Evolutionary conservation across 2,329 filamentous ascomycete species (phyloP).

Genomic region (Rhynchosporium agropyri): DNA sequence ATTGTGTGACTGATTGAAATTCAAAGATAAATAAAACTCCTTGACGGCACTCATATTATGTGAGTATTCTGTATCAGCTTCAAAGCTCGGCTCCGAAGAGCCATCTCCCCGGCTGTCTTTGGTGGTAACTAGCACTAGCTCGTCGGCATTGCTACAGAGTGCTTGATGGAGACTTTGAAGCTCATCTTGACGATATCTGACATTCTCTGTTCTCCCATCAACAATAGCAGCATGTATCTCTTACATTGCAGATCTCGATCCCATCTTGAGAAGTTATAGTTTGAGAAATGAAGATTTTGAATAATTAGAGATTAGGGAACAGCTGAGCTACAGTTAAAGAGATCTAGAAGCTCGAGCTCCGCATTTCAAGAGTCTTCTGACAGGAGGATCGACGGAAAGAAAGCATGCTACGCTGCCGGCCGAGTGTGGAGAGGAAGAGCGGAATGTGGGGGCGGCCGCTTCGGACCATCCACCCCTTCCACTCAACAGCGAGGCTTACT

Average conservation of each 20-base stretch:
- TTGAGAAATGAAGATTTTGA: background rate
- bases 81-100: conserved; percentile 26
- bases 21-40: conserved; percentile 46
- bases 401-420: background rate
- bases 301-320: background rate
- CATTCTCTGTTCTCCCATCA: conserved; percentile 49
- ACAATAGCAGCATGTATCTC: conserved; percentile 44
- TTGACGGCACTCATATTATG: conserved; percentile 46
- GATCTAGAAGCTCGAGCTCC: conserved; percentile 1
- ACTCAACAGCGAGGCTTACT: background rate
- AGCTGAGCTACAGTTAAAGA: background rate
- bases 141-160: conserved; percentile 43
- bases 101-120: conserved; percentile 44
- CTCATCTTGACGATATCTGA: conserved; percentile 51
- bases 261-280: conserved; percentile 2
- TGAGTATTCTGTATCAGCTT: conserved; percentile 48
- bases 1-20: conserved; percentile 45
- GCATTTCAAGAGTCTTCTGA: conserved; percentile 1
- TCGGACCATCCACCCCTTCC: background rate
- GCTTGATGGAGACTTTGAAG: conserved; percentile 48
- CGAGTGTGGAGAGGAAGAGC: background rate
- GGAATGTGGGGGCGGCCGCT: conserved; percentile 15
- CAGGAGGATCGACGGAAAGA: background rate
- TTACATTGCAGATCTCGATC: conserved; percentile 30
- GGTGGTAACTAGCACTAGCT: conserved; percentile 46